phyloP scores from a whole-genome alignment of 495 filamentous ascomycete species.

The Sabuloglossum arenarium region DNA sequence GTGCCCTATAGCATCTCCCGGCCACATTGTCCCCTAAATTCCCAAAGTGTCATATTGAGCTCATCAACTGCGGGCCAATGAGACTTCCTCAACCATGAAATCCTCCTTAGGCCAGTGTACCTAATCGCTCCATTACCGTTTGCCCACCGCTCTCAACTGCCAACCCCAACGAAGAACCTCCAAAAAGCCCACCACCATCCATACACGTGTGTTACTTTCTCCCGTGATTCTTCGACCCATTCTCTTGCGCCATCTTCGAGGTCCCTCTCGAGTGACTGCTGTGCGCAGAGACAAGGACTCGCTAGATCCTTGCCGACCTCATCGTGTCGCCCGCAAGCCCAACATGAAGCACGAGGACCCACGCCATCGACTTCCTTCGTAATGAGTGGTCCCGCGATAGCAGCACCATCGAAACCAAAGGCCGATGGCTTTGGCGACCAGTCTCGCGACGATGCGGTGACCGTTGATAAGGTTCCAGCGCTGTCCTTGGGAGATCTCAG shows the following conservation, averaged over 20 bases:
- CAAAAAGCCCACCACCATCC: background rate
- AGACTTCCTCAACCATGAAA: background rate
- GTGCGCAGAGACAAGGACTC: background rate
- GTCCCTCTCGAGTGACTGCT: background rate
- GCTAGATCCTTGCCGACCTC: conserved; percentile 1
- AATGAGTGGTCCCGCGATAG: background rate
- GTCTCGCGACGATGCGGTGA: background rate
- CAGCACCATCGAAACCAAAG: conserved; percentile 1
- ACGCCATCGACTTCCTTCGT: conserved; percentile 1
- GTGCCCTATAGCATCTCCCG: no score
- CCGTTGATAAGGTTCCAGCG: background rate
- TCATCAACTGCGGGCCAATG: background rate
- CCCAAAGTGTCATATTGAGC: background rate
- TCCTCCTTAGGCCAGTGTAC: conserved; percentile 2
- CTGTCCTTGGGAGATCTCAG: background rate
- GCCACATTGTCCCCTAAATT: background rate
- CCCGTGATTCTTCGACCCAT: background rate
- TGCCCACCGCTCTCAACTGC: conserved; percentile 2
- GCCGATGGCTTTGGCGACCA: background rate
- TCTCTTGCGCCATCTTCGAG: background rate
- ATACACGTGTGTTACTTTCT: background rate
- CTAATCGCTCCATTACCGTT: background rate
- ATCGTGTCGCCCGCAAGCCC: conserved; percentile 1
- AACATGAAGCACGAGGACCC: conserved; percentile 2
- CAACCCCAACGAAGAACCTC: background rate